Evolutionary conservation across 148 eudicot species (phyloP), one percentile per base, ranked within the genome.

Genomic region (Diospyros kaki): DNA sequence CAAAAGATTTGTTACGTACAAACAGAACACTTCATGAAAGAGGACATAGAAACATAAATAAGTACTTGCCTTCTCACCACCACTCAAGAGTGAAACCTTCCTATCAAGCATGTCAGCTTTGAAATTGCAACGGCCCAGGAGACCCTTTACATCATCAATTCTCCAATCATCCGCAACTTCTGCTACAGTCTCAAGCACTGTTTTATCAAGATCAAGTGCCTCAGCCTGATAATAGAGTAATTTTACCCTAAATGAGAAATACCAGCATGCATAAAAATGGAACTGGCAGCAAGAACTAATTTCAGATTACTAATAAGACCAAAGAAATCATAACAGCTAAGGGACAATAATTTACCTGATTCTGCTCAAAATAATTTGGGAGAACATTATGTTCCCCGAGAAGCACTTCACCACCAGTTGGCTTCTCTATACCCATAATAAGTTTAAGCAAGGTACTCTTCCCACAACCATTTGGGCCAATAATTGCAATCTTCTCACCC

Each of bases 111-210:
- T 92, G 73, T 95, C 96, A 66, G 98, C 83, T 82, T 95, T 95
- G 71, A 95, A 95, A 82, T 90, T 92, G 74, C 89, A 92, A 60
- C 96, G 93, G 14, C 98, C 98, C 67, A 94, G 85, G 52, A 95
- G 97, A 70, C 97, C 97, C 79, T 95, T 95, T 75, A 95, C 86
- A 81, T 95, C 94, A 84, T 92, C 97, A 13, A 88, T 77, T 82
- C 88, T 87, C 93, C 97, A 90, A 80, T 95, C 97, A 64, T 95
- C 98, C 14, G 98, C 98, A 78, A 81, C 98, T 86, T 95, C 98
- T 67, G 84, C 96, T 43, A 95, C 96, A 28, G 97, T 89, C 83
- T 90, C 85, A 17, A 92, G 87, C 75, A 92, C 98, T 50, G 94
- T 95, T 83, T 95, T 95, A 59, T 87, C 75, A 80, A 92, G 81